A percentile compares a stretch with the other conserved stretches of the same genome.
Evolutionary conservation across 164 flowering plant species (phyloP).

Genomic region (Aristolochia californica): DNA sequence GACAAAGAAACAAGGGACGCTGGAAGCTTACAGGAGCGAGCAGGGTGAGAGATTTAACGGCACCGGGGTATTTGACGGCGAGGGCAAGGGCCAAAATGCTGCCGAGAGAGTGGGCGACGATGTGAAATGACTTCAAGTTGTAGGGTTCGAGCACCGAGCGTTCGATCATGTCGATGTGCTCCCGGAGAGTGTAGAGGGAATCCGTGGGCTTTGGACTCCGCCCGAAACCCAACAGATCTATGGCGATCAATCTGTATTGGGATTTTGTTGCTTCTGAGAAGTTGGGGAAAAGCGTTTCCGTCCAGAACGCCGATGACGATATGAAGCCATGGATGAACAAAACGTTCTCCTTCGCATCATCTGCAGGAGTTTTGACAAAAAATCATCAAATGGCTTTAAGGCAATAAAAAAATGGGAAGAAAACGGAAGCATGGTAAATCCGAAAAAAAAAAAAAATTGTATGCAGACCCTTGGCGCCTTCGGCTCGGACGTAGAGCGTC

Average conservation of each 20-base stretch:
- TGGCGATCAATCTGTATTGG: constrained; percentile 50
- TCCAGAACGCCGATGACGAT: constrained; percentile 90
- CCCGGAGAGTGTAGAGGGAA: constrained; percentile 75
- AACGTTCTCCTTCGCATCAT: constrained; percentile 51
- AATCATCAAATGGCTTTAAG: background rate
- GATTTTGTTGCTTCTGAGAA: constrained; percentile 50
- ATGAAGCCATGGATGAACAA: constrained; percentile 93
- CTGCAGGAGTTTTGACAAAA: constrained; percentile 9
- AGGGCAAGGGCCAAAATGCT: constrained; percentile 93
- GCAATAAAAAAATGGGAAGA: background rate
- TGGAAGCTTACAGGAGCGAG: constrained; percentile 69
- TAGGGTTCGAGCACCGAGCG: constrained; percentile 52
- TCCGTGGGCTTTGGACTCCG: constrained; percentile 88
- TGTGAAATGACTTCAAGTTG: constrained; percentile 76
- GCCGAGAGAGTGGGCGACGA: constrained; percentile 93
- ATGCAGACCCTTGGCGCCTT: constrained; percentile 43
- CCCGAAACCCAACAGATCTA: constrained; percentile 89
- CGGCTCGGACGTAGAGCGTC: constrained; percentile 45
- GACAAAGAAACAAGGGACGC: background rate
- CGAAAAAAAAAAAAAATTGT: background rate
- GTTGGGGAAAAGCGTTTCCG: constrained; percentile 84
- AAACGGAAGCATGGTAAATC: background rate
- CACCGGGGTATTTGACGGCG: constrained; percentile 61
- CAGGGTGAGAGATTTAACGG: constrained; percentile 75
- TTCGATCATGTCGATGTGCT: constrained; percentile 90